A percentile compares a stretch with the other conserved stretches of the same genome.
phyloP scores from a whole-genome alignment of 805 yeast genomes.

The Vanderwaltozyma yarrowii region DNA sequence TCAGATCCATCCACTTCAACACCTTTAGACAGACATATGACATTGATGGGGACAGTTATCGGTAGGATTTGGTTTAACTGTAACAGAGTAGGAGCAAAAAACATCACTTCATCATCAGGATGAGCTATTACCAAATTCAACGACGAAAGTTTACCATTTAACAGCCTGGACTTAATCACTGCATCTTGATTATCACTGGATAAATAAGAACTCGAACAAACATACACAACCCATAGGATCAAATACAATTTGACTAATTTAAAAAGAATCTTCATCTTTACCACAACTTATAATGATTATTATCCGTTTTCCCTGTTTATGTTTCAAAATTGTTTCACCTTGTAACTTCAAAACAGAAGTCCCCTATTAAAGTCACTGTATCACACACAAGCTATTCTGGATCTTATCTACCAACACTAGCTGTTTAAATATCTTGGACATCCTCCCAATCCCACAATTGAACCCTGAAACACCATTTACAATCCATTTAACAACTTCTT shows the following conservation, averaged over 20 bases:
- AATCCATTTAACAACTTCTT: too few species aligned
- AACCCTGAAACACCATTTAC: too few species aligned
- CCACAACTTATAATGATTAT: too few species aligned
- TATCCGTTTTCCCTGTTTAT: too few species aligned
- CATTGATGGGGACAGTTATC: constrained; percentile 29
- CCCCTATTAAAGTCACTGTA: too few species aligned
- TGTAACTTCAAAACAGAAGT: too few species aligned
- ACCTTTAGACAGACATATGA: constrained; percentile 72
- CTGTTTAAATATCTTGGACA: too few species aligned
- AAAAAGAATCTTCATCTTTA: neutral
- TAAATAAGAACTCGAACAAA: neutral
- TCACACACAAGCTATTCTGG: too few species aligned
- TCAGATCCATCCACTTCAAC: constrained; percentile 44
- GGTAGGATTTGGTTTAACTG: constrained; percentile 14
- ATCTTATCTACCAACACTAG: too few species aligned
- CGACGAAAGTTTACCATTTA: neutral
- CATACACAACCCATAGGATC: neutral
- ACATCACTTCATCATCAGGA: constrained; percentile 99
- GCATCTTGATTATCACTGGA: neutral
- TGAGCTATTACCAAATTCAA: constrained; percentile 60
- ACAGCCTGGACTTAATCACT: neutral
- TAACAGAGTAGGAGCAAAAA: constrained; percentile 60
- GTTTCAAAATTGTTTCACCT: neutral
- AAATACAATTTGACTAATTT: neutral
- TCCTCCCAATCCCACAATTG: too few species aligned